Evolutionary conservation across 2,329 filamentous ascomycete species (phyloP).

Genomic region (Epichloe aotearoae): DNA sequence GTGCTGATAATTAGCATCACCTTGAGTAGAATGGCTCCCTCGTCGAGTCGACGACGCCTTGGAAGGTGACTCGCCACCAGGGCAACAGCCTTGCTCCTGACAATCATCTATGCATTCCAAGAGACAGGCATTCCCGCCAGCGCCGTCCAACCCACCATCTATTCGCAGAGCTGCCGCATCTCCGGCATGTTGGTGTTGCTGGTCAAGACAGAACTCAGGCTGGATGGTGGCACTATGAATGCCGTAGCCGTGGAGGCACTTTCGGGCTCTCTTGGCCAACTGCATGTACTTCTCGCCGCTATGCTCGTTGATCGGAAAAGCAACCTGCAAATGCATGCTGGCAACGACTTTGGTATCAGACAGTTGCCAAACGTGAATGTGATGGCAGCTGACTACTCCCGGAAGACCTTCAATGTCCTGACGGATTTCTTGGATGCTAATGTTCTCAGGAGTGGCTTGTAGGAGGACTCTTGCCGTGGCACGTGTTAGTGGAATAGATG

Average conservation of each 20-base stretch:
- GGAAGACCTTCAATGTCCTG: slow-evolving; percentile 78
- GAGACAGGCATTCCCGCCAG: slow-evolving; percentile 28
- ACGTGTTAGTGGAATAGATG: slow-evolving; percentile 65
- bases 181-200: slow-evolving; percentile 26
- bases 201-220: slow-evolving; percentile 64
- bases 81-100: slow-evolving; percentile 19
- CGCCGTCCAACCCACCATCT: slow-evolving; percentile 19
- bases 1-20: slow-evolving; percentile 1
- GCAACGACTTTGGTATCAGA: slow-evolving; percentile 91
- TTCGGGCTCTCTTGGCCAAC: slow-evolving; percentile 66
- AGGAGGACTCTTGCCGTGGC: slow-evolving; percentile 79
- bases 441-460: slow-evolving; percentile 81
- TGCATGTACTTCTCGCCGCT: slow-evolving; percentile 78
- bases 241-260: slow-evolving; percentile 86
- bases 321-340: slow-evolving; percentile 83
- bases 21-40: slow-evolving; percentile 20
- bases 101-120: slow-evolving; percentile 32
- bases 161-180: slow-evolving; percentile 22
- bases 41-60: slow-evolving; percentile 23
- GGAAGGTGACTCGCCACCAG: slow-evolving; percentile 18
- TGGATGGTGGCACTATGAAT: slow-evolving; percentile 98
- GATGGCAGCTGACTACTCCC: slow-evolving; percentile 82
- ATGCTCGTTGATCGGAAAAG: slow-evolving; percentile 76
- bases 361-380: slow-evolving; percentile 95
- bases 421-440: slow-evolving; percentile 80